phyloP scores from a whole-genome alignment of 768 basidiomycete species.

The Rhodotorula taiwanensis region DNA sequence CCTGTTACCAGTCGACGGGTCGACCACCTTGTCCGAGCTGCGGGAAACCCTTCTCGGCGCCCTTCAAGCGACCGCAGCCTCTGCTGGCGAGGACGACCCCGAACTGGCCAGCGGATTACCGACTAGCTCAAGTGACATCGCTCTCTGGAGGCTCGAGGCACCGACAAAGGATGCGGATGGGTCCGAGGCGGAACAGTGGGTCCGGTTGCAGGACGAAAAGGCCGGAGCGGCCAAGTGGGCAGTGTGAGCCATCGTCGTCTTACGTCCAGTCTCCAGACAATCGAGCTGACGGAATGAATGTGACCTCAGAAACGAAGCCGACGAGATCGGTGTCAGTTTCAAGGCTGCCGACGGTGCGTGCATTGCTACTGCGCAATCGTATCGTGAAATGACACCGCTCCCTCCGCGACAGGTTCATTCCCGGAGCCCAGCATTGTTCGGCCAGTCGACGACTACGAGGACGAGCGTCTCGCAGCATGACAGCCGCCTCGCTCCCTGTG shows the following conservation, averaged over 20 bases:
- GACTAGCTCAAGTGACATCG: slow-evolving; percentile 4
- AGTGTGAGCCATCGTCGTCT: slow-evolving; percentile 14
- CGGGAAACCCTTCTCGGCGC: slow-evolving; percentile 12
- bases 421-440: slow-evolving; percentile 13
- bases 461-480: no score
- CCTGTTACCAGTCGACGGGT: slow-evolving; percentile 21
- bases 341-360: slow-evolving; percentile 6
- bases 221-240: slow-evolving; percentile 31
- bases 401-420: slow-evolving; percentile 8
- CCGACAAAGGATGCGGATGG: slow-evolving; percentile 2
- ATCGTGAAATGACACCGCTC: no score
- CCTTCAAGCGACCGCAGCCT: slow-evolving; percentile 1
- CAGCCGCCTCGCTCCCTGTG: not conserved
- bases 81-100: not conserved
- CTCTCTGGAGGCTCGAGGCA: slow-evolving; percentile 25
- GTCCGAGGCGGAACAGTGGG: slow-evolving; percentile 18
- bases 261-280: not conserved
- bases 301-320: slow-evolving; percentile 9
- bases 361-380: not conserved
- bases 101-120: slow-evolving; percentile 9
- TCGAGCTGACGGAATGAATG: not conserved
- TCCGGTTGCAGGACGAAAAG: slow-evolving; percentile 27
- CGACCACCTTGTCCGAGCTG: slow-evolving; percentile 19
- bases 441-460: slow-evolving; percentile 28
- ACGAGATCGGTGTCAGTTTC: slow-evolving; percentile 31